Percentiles rank a stretch among this genome's conserved stretches.
Evolutionary conservation across 73 alveolate genomes (phyloP).

Genomic region (Halteria grandinella): DNA sequence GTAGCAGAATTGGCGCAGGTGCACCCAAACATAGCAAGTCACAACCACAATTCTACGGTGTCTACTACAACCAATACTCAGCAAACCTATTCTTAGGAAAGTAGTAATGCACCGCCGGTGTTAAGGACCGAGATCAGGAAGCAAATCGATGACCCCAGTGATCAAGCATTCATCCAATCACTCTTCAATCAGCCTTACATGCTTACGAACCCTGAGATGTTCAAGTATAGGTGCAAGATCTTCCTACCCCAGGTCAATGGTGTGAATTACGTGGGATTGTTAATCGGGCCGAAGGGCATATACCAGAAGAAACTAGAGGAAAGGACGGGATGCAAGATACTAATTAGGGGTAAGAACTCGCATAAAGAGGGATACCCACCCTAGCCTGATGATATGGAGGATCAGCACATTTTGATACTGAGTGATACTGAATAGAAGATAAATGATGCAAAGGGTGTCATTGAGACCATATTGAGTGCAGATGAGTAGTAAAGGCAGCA

Average conservation of each 20-base stretch:
- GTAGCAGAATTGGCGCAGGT: too few species aligned
- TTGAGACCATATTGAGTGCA: conserved; percentile 80
- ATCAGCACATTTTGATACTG: conserved; percentile 86
- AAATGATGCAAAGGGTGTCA: conserved; percentile 76
- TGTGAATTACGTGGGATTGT: conserved; percentile 89
- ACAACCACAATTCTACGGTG: too few species aligned
- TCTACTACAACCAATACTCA: too few species aligned
- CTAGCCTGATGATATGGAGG: conserved; percentile 89
- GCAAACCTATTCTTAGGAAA: too few species aligned
- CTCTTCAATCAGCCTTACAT: conserved; percentile 41
- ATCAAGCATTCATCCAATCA: conserved; percentile 8
- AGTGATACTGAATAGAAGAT: conserved; percentile 86
- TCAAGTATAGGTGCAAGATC: conserved; percentile 72
- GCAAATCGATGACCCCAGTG: not conserved
- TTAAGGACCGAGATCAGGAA: too few species aligned
- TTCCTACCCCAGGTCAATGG: conserved; percentile 85
- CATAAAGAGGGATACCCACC: conserved; percentile 93
- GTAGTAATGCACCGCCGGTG: too few species aligned
- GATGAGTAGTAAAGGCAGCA: conserved; percentile 70
- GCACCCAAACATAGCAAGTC: too few species aligned
- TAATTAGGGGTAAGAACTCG: conserved; percentile 90
- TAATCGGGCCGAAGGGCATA: conserved; percentile 95
- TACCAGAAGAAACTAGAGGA: conserved; percentile 88
- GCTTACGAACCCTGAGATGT: conserved; percentile 53
- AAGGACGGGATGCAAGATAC: conserved; percentile 86